phyloP scores from a whole-genome alignment of 202 grass and related monocot genomes.

The Hordeum pubiflorum region DNA sequence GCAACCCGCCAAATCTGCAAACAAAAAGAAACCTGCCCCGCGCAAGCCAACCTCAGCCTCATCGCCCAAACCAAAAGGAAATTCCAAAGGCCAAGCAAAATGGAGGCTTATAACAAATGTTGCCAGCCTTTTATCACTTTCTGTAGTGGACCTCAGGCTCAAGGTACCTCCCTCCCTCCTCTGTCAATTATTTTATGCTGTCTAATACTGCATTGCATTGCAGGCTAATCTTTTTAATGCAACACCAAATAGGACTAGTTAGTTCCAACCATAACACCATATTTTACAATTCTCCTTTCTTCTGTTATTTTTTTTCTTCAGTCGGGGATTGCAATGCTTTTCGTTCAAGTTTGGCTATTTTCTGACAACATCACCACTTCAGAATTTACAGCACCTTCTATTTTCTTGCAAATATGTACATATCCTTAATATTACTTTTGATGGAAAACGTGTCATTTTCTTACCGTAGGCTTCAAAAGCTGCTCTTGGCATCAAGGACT shows the following conservation, averaged over 20 bases:
- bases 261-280: not conserved
- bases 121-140: slow-evolving; percentile 59
- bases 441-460: slow-evolving; percentile 3
- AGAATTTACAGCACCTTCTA: not conserved
- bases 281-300: not conserved
- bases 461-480: slow-evolving; percentile 72
- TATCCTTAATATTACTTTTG: slow-evolving; percentile 1
- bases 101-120: slow-evolving; percentile 71
- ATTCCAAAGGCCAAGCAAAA: slow-evolving; percentile 42
- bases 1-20: slow-evolving; percentile 41
- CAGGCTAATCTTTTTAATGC: too few species aligned
- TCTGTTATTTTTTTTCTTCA: not conserved
- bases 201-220: too few species aligned
- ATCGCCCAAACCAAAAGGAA: slow-evolving; percentile 42
- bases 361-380: not conserved
- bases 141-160: slow-evolving; percentile 61
- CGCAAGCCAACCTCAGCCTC: slow-evolving; percentile 43
- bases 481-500: slow-evolving; percentile 69
- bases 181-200: not conserved
- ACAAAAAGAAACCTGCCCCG: slow-evolving; percentile 45
- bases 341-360: not conserved
- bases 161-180: slow-evolving; percentile 50
- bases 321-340: not conserved
- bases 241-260: too few species aligned
- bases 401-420: not conserved